Evolutionary conservation across 139 green algal genomes (phyloP).

Genomic region (Chlamydomonas schloesseri): DNA sequence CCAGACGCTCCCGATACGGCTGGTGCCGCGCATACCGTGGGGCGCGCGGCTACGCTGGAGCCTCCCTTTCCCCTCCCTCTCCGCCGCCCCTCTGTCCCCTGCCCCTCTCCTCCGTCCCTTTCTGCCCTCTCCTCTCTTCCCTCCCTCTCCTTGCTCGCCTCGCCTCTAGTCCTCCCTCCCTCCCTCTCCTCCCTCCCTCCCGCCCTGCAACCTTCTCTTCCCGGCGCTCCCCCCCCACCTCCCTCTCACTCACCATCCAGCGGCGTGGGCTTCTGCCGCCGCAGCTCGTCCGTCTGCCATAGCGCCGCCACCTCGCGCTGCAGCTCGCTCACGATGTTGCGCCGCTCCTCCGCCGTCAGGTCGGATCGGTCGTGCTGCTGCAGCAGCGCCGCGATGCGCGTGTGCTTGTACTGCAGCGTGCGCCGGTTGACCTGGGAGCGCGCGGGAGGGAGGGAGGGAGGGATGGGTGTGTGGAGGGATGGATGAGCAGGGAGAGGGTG

Average conservation of each 20-base stretch:
- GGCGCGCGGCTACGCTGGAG: too few relatives aligned
- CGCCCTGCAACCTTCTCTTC: too few relatives aligned
- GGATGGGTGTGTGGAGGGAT: not conserved
- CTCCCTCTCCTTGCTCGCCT: not conserved
- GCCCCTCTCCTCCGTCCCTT: too few relatives aligned
- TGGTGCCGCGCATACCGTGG: too few relatives aligned
- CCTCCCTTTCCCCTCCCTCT: not conserved
- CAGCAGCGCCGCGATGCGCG: conserved; percentile 80
- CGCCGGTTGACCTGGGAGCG: conserved; percentile 81
- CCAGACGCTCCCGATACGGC: too few relatives aligned
- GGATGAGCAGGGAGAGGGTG: not conserved
- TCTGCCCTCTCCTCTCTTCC: not conserved
- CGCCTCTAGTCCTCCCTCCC: too few relatives aligned
- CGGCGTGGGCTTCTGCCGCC: conserved; percentile 88
- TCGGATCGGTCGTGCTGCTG: conserved; percentile 82
- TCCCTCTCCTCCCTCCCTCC: too few relatives aligned
- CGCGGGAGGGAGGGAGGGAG: not conserved
- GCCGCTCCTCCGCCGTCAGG: conserved; percentile 72
- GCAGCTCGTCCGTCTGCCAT: conserved; percentile 97
- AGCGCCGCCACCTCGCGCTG: conserved; percentile 85
- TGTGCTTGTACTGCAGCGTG: conserved; percentile 94
- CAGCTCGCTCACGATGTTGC: conserved; percentile 73
- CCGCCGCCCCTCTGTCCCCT: too few relatives aligned
- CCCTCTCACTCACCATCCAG: conserved; percentile 79
- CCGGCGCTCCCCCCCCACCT: not conserved